Evolutionary conservation across 2,329 filamentous ascomycete genomes (phyloP).

Genomic region (Fusarium sambucinum): DNA sequence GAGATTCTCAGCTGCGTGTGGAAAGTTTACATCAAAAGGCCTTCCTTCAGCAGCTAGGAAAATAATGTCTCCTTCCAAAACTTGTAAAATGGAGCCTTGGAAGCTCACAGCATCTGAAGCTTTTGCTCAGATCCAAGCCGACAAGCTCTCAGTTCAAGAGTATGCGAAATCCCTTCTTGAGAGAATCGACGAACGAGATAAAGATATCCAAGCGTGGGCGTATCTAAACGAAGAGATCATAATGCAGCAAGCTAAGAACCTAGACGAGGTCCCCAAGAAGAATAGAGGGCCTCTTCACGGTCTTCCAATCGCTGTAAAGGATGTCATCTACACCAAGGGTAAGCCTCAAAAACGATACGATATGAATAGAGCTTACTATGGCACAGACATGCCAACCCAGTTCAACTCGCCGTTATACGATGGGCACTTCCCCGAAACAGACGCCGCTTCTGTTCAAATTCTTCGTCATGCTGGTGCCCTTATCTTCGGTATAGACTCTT

Average conservation of each 20-base stretch:
- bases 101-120: conserved; percentile 59
- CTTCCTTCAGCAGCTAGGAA: neutral
- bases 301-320: conserved; percentile 69
- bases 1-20: neutral
- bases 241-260: conserved; percentile 60
- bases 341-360: neutral
- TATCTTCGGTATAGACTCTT: conserved; percentile 56
- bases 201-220: conserved; percentile 64
- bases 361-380: conserved; percentile 3
- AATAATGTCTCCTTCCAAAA: conserved; percentile 32
- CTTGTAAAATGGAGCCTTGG: conserved; percentile 34
- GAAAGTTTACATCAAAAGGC: neutral
- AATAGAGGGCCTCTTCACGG: conserved; percentile 69
- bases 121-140: conserved; percentile 54
- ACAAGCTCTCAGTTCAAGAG: conserved; percentile 61
- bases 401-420: conserved; percentile 68
- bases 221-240: conserved; percentile 60
- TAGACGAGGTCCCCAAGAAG: conserved; percentile 62
- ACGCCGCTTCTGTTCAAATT: conserved; percentile 65
- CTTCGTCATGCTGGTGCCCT: conserved; percentile 68
- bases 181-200: conserved; percentile 59
- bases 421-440: conserved; percentile 58
- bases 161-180: conserved; percentile 63
- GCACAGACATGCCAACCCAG: conserved; percentile 67
- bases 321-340: conserved; percentile 70